A percentile compares a stretch with the other conserved stretches of the same genome.
phyloP scores from a whole-genome alignment of 805 yeast species.

The Candida maltosa region DNA sequence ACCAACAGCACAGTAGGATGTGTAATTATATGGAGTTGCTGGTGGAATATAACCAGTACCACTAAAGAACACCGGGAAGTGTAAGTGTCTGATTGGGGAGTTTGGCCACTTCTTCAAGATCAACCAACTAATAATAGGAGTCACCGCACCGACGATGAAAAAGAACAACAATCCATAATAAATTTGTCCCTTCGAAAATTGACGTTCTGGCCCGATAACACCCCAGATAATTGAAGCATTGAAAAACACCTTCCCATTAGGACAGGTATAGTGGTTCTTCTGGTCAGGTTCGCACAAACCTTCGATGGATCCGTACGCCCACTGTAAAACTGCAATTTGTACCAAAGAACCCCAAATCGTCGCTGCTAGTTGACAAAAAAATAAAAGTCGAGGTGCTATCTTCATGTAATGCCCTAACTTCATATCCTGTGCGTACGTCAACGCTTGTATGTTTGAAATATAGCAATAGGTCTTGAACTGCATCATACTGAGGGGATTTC shows the following conservation, averaged over 20 bases:
- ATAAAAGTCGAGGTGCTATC: constrained; percentile 35
- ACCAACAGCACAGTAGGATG: constrained; percentile 44
- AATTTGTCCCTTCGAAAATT: constrained; percentile 16
- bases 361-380: constrained; percentile 42
- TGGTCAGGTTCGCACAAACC: constrained; percentile 30
- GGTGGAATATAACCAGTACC: constrained; percentile 68
- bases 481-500: constrained; percentile 48
- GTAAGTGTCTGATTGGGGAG: constrained; percentile 25
- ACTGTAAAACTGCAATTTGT: constrained; percentile 37
- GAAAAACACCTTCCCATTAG: constrained; percentile 39
- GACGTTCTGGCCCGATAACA: constrained; percentile 28
- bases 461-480: constrained; percentile 46
- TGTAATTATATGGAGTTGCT: constrained; percentile 67
- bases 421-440: constrained; percentile 46
- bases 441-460: constrained; percentile 48
- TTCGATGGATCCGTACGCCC: constrained; percentile 36
- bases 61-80: constrained; percentile 41
- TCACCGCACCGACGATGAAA: constrained; percentile 35
- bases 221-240: constrained; percentile 45
- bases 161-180: constrained; percentile 34
- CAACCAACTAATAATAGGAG: constrained; percentile 36
- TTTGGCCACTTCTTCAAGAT: constrained; percentile 41
- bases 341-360: constrained; percentile 42
- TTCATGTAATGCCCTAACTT: constrained; percentile 45
- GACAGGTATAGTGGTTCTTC: constrained; percentile 34